phyloP scores from a whole-genome alignment of 371 early-diverging fungal species.

The Apophysomyces sp. region DNA sequence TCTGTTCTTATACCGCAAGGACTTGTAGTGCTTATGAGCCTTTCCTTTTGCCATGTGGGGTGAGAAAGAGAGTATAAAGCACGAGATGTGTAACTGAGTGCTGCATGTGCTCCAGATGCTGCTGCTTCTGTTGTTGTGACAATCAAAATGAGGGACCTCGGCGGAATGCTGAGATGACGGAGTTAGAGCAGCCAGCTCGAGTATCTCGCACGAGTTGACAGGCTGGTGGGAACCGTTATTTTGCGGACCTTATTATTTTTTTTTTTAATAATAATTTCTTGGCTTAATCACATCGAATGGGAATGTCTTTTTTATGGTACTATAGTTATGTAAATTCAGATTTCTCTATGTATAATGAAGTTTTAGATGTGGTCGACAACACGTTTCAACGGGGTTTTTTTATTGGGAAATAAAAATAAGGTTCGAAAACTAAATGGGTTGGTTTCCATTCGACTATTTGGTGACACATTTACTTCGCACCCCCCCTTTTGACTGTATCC shows the following conservation, averaged over 20 bases:
- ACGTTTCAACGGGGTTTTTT: conserved; percentile 1
- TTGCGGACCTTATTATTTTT: neutral
- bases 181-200: neutral
- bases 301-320: neutral
- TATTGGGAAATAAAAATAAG: neutral
- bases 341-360: neutral
- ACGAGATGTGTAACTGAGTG: conserved; percentile 3
- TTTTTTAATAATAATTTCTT: neutral
- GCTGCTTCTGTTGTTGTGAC: neutral
- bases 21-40: neutral
- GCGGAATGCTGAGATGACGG: neutral
- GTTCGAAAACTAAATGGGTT: neutral
- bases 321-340: neutral
- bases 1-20: neutral
- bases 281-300: neutral
- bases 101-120: neutral
- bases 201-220: neutral
- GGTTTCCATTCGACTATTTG: neutral
- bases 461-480: neutral
- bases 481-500: neutral
- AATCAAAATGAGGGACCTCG: neutral
- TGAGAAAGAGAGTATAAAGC: neutral
- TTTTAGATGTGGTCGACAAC: neutral
- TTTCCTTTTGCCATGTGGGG: neutral
- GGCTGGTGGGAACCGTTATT: neutral